Percentiles rank a stretch among this genome's conserved stretches.
These are phyloP conservation scores for Mucor irregularis DNA, from an alignment of 371 early-diverging fungal genomes.

Conservation along the genomic window DNA sequence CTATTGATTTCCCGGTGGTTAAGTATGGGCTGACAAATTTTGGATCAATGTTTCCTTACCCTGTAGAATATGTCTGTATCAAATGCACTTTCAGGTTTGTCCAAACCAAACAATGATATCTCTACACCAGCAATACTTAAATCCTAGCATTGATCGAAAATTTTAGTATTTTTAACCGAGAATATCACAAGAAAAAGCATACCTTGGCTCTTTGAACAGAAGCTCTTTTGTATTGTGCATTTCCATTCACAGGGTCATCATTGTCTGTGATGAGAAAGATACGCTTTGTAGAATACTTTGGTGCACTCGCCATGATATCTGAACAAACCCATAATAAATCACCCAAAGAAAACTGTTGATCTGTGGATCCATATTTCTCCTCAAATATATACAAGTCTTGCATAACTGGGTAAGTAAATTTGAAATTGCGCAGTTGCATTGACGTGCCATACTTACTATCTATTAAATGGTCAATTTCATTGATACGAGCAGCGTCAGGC, in stretches of 20 bases:
- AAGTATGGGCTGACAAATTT: background rate
- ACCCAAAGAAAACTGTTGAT: conserved; percentile 52
- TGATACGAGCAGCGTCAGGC: conserved; percentile 62
- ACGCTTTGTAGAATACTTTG: conserved; percentile 58
- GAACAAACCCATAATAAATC: conserved; percentile 69
- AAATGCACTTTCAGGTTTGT: conserved; percentile 45
- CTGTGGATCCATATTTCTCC: conserved; percentile 52
- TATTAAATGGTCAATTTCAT: conserved; percentile 57
- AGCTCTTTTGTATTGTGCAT: conserved; percentile 46
- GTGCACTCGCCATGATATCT: conserved; percentile 35
- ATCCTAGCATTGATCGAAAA: conserved; percentile 32
- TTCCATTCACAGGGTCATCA: conserved; percentile 59
- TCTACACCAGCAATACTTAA: conserved; percentile 51
- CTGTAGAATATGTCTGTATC: conserved; percentile 50
- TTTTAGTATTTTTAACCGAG: conserved; percentile 9
- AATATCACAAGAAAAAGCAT: too few relatives aligned
- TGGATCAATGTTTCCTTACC: conserved; percentile 25
- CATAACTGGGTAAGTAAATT: too few relatives aligned
- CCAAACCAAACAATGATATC: conserved; percentile 60
- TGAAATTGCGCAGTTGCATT: too few relatives aligned
- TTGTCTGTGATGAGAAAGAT: conserved; percentile 71
- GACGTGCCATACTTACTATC: too few relatives aligned
- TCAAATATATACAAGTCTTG: conserved; percentile 30
- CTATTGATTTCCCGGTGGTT: background rate
- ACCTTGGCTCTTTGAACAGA: conserved; percentile 62